These are phyloP conservation scores for Rhynchosporium secalis DNA, from an alignment of 2,329 filamentous ascomycete species.

Conservation along the genomic window DNA sequence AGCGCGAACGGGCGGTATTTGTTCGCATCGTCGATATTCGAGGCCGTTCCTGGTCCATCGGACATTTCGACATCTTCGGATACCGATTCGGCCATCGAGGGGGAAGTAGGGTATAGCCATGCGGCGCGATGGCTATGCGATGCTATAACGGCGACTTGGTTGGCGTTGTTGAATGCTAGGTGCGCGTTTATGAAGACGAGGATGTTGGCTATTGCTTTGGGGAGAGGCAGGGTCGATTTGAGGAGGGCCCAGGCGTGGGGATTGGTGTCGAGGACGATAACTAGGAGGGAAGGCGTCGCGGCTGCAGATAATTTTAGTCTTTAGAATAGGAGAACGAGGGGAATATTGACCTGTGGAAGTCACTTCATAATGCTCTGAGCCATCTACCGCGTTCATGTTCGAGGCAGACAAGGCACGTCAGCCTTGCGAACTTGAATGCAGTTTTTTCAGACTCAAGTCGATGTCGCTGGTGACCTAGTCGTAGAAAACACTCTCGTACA, in stretches of 20 bases:
- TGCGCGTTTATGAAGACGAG: constrained; percentile 97
- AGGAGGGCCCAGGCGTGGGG: constrained; percentile 90
- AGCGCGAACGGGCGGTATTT: constrained; percentile 92
- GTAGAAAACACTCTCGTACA: not conserved
- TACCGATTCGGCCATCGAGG: constrained; percentile 41
- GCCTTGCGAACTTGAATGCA: not conserved
- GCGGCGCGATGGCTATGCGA: constrained; percentile 82
- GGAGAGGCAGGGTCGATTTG: constrained; percentile 71
- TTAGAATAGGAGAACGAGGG: constrained; percentile 1
- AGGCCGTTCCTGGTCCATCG: constrained; percentile 40
- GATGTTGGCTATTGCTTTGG: constrained; percentile 81
- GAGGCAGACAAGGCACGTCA: constrained; percentile 29
- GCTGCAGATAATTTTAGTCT: constrained; percentile 39
- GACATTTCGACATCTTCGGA: constrained; percentile 60
- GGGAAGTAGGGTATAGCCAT: constrained; percentile 78
- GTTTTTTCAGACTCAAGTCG: not conserved
- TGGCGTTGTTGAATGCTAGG: constrained; percentile 88
- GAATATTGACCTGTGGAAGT: constrained; percentile 46
- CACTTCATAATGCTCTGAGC: constrained; percentile 54
- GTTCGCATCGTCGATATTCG: constrained; percentile 57
- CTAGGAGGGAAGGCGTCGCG: constrained; percentile 76
- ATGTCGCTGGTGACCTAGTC: not conserved
- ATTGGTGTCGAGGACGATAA: constrained; percentile 93
- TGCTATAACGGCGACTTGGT: constrained; percentile 88
- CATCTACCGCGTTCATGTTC: constrained; percentile 67